Evolutionary conservation across 2,329 filamentous ascomycete genomes (phyloP).

Genomic region (Hypoxylon sp.): DNA sequence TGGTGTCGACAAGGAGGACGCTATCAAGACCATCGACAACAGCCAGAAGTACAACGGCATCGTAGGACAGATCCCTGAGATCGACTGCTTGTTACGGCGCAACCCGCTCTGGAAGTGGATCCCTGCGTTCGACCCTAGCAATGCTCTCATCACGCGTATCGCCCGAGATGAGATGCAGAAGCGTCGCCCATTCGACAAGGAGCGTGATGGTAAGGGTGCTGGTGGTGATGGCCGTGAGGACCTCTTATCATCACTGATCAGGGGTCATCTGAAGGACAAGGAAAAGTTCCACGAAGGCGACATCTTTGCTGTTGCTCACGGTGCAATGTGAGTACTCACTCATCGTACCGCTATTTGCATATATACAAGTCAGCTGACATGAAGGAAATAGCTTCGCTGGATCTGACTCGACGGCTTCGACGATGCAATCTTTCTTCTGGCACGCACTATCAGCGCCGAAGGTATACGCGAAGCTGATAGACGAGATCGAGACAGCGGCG

Average conservation of each 20-base stretch:
- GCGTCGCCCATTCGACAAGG: slow-evolving; percentile 61
- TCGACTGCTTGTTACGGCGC: slow-evolving; percentile 62
- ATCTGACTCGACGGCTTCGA: slow-evolving; percentile 71
- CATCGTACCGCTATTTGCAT: neutral
- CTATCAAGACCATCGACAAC: slow-evolving; percentile 66
- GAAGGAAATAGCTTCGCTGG: slow-evolving; percentile 63
- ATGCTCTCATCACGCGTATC: slow-evolving; percentile 65
- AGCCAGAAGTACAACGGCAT: slow-evolving; percentile 67
- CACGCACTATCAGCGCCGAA: slow-evolving; percentile 60
- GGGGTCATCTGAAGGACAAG: slow-evolving; percentile 65
- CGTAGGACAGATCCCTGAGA: slow-evolving; percentile 64
- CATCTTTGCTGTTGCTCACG: slow-evolving; percentile 69
- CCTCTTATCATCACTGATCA: slow-evolving; percentile 64
- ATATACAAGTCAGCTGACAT: slow-evolving; percentile 11
- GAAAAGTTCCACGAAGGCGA: slow-evolving; percentile 64
- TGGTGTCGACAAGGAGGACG: slow-evolving; percentile 63
- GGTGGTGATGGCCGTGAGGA: slow-evolving; percentile 62
- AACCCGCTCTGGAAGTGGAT: slow-evolving; percentile 62
- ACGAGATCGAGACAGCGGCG: slow-evolving; percentile 62
- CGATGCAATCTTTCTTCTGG: slow-evolving; percentile 70
- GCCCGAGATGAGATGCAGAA: slow-evolving; percentile 64
- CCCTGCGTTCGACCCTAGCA: slow-evolving; percentile 59
- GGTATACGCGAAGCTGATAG: slow-evolving; percentile 57
- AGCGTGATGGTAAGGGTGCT: slow-evolving; percentile 58
- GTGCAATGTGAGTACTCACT: slow-evolving; percentile 63